Base-by-base conservation (phyloP, 2,329 filamentous ascomycete genomes). In the Fusarium mangiferae region DNA sequence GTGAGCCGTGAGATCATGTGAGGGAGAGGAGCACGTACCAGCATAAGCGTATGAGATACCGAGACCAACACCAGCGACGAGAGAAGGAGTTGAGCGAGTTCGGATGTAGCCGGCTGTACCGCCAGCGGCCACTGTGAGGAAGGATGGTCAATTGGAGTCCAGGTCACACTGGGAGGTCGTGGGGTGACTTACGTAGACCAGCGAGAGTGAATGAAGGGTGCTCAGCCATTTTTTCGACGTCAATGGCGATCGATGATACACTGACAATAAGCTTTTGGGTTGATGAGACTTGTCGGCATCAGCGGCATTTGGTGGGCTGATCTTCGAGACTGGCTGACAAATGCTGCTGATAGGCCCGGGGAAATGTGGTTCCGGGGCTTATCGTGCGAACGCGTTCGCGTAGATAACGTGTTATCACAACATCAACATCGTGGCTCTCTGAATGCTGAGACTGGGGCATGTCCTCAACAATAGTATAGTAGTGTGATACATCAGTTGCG, bases 191-290 rank as follows among this genome's bases (percentile, higher is more conserved):
- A 84, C 83, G 59, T 6, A 84, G 80, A 46, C 75, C 82, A 2
- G 83, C 81, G 11, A 84, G 79, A 30, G 83, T 84, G 57, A 84
- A 84, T 1, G 82, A 83, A 44, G 82, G 83, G 65, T 84, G 83
- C 41, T 84, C 81, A 24, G 83, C 83, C 82, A 84, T 84, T 52
- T 44, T 41, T 57, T 13, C 35, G 54, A 26, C 38, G 41, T 41
- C 35, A 38, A 61, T 59, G 24, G 22, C 39, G 51, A 22, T 18
- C 24, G 51, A 24, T 36, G 38, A 36, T 38, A 46, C 24, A 20
- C n/a, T 55, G 38, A 18, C 7, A 30, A 42, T 24, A 35, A 59
- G 42, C 56, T 62, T 71, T 33, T 49, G 28, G 20, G 33, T 35
- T 46, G 46, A 42, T 60, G 24, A 68, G 28, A 38, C 26, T 52